Base-by-base conservation (phyloP, 495 filamentous ascomycete species). In the Hypoxylon intermedium region DNA sequence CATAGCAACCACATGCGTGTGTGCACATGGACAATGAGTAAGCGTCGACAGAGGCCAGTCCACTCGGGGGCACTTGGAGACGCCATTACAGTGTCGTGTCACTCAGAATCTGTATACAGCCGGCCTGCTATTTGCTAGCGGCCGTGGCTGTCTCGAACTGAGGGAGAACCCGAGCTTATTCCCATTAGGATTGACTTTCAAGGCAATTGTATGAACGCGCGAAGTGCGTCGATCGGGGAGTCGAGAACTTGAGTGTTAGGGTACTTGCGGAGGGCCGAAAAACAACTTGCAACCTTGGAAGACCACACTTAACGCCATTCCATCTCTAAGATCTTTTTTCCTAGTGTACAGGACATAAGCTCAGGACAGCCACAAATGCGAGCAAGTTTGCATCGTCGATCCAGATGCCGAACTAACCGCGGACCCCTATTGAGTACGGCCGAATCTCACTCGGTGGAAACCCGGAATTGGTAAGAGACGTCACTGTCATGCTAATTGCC, bases 381-480 rank as follows among this genome's bases (percentile, higher is more conserved):
- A 64, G 54, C 54, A 53, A 53, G 40, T 58, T 63, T 48, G 19
- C 24, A 36, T 52, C 51, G 36, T 48, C 19, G 42, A 23, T 15
- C 2, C 1, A 52, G 33, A 60, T 65, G 33, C 62, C 62, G 62
- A 65, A 28, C 24, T 65, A 52, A 53, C 9, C 48, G 60, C 60
- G 60, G 19, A 41, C 11, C 13, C 20, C n/a, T 47, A 40, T 38
- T 34, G 12, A 24, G 37, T 23, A 15, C 18, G 20, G 11, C 9
- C 19, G 13, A 55, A 20, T 6, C 11, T 23, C 12, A 9, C 46
- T 65, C 62, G 62, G 62, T 37, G 55, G 60, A 60, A 65, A 60
- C 45, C 62, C 62, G 62, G 62, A 43, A 45, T 60, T 9, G 18
- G n/a, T n/a, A n/a, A n/a, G n/a, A n/a, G n/a, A n/a, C n/a, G n/a